These are phyloP conservation scores for Amanita inopinata DNA, from an alignment of 768 basidiomycete genomes.

Conservation along the genomic window DNA sequence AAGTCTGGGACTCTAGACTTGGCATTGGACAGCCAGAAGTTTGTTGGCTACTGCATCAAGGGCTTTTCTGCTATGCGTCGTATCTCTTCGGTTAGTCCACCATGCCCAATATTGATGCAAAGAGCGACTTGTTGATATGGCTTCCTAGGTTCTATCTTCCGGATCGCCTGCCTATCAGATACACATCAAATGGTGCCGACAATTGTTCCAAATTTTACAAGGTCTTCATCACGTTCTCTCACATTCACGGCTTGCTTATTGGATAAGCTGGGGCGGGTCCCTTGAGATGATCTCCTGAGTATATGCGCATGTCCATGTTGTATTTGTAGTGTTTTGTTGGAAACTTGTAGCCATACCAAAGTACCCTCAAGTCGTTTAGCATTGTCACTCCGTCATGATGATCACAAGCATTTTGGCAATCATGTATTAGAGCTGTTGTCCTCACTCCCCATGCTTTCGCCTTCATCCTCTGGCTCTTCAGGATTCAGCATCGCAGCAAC, in stretches of 20 bases:
- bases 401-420: no score
- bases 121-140: neutral
- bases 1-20: constrained; percentile 9
- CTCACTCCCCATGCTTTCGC: neutral
- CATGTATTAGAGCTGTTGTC: neutral
- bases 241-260: constrained; percentile 23
- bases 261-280: constrained; percentile 20
- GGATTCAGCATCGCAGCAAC: constrained; percentile 30
- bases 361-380: no score
- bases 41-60: constrained; percentile 29
- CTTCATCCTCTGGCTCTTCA: constrained; percentile 18
- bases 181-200: constrained; percentile 26
- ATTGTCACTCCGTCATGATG: no score
- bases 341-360: constrained; percentile 3
- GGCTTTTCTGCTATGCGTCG: constrained; percentile 46
- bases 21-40: constrained; percentile 24
- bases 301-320: neutral
- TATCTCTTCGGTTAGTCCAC: constrained; percentile 29
- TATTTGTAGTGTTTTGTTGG: constrained; percentile 1
- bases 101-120: neutral
- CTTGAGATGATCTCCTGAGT: neutral
- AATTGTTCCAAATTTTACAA: constrained; percentile 20
- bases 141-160: constrained; percentile 12
- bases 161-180: constrained; percentile 13
- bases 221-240: constrained; percentile 21